Percentiles rank a stretch among this genome's conserved stretches.
These are phyloP conservation scores for Macaranga tanarius DNA, from an alignment of 441 rosid species.

Conservation along the genomic window DNA sequence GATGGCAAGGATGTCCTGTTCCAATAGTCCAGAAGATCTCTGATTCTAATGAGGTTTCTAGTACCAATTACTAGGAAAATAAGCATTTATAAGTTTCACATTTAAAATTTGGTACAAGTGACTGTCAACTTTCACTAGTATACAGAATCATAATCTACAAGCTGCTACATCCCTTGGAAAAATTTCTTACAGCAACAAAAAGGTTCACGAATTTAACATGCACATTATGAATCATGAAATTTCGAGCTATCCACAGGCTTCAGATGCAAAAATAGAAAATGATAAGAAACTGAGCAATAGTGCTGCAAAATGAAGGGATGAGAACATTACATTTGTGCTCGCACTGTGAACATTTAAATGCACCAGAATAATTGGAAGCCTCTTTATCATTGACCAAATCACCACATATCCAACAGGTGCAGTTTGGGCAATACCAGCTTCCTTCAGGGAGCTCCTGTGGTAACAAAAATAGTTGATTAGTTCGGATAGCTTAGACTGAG, in stretches of 20 bases:
- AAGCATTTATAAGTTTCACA: constrained; percentile 5
- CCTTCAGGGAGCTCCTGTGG: constrained; percentile 89
- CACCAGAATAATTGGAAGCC: constrained; percentile 39
- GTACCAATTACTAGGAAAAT: constrained; percentile 2
- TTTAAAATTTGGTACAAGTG: not conserved
- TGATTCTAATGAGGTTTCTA: not conserved
- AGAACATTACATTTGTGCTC: constrained; percentile 78
- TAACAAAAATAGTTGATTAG: constrained; percentile 17
- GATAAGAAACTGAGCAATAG: constrained; percentile 13
- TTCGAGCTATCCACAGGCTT: constrained; percentile 14
- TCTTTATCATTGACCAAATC: constrained; percentile 61
- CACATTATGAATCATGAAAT: not conserved
- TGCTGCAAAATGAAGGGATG: constrained; percentile 18
- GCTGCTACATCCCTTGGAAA: constrained; percentile 4
- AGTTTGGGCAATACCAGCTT: constrained; percentile 89
- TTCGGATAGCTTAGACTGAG: constrained; percentile 16
- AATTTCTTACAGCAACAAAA: not conserved
- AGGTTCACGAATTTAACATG: constrained; percentile 8
- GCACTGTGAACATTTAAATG: constrained; percentile 79
- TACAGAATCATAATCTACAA: not conserved
- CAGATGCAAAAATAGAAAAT: constrained; percentile 14
- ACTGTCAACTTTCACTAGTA: constrained; percentile 9
- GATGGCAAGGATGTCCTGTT: not conserved
- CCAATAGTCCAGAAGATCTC: not conserved
- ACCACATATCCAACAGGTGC: constrained; percentile 84